A percentile compares a stretch with the other conserved stretches of the same genome.
These are phyloP conservation scores for Thalassiosira oceanica DNA, from an alignment of 352 stramenopile species.

Conservation along the genomic window DNA sequence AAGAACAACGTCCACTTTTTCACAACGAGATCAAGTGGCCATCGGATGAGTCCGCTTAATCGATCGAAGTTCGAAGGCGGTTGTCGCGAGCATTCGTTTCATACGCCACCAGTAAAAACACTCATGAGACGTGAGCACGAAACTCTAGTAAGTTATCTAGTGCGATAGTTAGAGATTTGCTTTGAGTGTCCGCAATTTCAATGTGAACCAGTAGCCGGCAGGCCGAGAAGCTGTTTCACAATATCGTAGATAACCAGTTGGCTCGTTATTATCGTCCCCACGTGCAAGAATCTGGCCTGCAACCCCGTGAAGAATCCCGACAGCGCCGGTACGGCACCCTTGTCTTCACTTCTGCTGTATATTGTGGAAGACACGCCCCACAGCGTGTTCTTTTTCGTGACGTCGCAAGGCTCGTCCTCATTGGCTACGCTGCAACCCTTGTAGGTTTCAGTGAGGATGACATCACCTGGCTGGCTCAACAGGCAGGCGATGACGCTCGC, in stretches of 20 bases:
- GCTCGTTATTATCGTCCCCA: constrained; percentile 83
- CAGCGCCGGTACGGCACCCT: constrained; percentile 62
- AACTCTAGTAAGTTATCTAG: too few species aligned
- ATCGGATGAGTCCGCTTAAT: too few species aligned
- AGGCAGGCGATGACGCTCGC: constrained; percentile 80
- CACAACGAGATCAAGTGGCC: too few species aligned
- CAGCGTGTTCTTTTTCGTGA: too few species aligned
- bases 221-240: constrained; percentile 80
- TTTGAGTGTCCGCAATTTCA: too few species aligned
- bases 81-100: too few species aligned
- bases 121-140: too few species aligned
- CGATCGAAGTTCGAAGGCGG: too few species aligned
- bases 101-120: too few species aligned
- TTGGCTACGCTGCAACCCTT: too few species aligned
- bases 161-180: too few species aligned
- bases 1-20: constrained; percentile 66
- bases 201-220: constrained; percentile 83
- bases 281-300: constrained; percentile 80
- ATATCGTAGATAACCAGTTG: constrained; percentile 86
- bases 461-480: constrained; percentile 79
- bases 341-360: too few species aligned
- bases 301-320: constrained; percentile 84
- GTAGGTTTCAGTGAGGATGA: constrained; percentile 81
- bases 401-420: neutral
- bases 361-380: constrained; percentile 59